Evolutionary conservation across 2,329 filamentous ascomycete genomes (phyloP).

Genomic region (Cytospora schulzeri): DNA sequence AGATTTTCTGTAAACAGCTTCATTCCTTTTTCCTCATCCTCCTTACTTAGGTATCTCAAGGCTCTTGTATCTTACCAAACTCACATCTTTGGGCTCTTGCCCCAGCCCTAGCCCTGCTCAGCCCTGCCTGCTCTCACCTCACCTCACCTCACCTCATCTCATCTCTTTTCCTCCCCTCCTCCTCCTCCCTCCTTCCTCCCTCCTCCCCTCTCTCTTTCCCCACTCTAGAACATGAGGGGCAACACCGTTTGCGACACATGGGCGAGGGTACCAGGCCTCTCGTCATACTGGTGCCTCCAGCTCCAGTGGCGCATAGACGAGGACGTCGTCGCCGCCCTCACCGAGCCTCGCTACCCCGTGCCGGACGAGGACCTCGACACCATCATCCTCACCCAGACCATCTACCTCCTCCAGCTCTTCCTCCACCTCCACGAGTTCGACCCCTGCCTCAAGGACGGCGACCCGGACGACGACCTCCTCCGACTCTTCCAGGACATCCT

Average conservation of each 20-base stretch:
- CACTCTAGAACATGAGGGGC: slow-evolving; percentile 22
- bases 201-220: not conserved
- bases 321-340: slow-evolving; percentile 26
- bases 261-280: slow-evolving; percentile 26
- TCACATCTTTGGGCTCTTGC: not conserved
- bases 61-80: not conserved
- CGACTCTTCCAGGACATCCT: slow-evolving; percentile 26
- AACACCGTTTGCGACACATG: slow-evolving; percentile 24
- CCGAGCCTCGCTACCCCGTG: slow-evolving; percentile 25
- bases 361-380: slow-evolving; percentile 26
- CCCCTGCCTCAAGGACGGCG: slow-evolving; percentile 19
- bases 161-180: too few species aligned
- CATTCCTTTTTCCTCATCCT: not conserved
- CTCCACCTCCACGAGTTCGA: slow-evolving; percentile 28
- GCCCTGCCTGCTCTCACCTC: not conserved
- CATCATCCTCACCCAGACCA: slow-evolving; percentile 28
- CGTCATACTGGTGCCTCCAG: slow-evolving; percentile 27
- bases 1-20: not conserved
- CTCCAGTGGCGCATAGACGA: slow-evolving; percentile 28
- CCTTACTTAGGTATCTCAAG: not conserved
- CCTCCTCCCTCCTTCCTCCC: too few species aligned
- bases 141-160: not conserved
- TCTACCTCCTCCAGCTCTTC: slow-evolving; percentile 27
- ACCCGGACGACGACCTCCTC: slow-evolving; percentile 24
- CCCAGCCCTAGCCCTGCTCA: not conserved